These are phyloP conservation scores for Mycosphaerella sp. DNA, from an alignment of 2,329 filamentous ascomycete genomes.

Conservation along the genomic window DNA sequence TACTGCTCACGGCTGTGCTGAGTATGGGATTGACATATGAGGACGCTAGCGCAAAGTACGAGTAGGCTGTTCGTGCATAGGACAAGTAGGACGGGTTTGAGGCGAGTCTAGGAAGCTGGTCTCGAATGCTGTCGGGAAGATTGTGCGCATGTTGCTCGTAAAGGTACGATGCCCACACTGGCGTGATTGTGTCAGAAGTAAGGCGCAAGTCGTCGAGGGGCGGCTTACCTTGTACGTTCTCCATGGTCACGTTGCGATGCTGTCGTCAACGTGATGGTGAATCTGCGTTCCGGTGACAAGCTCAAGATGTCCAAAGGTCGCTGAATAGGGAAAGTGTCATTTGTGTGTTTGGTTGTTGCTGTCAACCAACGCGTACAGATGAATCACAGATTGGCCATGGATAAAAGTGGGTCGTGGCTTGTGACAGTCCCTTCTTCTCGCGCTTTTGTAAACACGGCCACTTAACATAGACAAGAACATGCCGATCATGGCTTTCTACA, in stretches of 20 bases:
- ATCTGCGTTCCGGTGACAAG: neutral
- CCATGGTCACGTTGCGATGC: conserved; percentile 19
- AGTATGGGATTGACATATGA: conserved; percentile 30
- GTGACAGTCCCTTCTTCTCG: neutral
- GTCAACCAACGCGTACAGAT: neutral
- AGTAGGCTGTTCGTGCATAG: conserved; percentile 17
- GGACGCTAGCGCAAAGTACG: conserved; percentile 22
- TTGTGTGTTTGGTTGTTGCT: neutral
- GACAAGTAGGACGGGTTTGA: conserved; percentile 8
- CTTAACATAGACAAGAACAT: neutral
- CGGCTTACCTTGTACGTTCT: conserved; percentile 29
- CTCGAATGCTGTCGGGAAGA: conserved; percentile 4
- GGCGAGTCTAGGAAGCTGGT: conserved; percentile 1
- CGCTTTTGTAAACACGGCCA: neutral
- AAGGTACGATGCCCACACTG: conserved; percentile 32
- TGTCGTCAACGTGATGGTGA: neutral
- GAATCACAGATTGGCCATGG: neutral
- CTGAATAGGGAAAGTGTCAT: neutral
- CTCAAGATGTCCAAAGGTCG: neutral
- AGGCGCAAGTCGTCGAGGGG: neutral
- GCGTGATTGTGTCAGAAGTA: neutral
- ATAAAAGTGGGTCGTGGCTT: neutral
- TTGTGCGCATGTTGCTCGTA: conserved; percentile 19
- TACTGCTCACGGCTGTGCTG: conserved; percentile 17
- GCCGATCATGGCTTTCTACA: conserved; percentile 13